phyloP scores from a whole-genome alignment of 2,329 filamentous ascomycete species.

The Elsinoe batatas region DNA sequence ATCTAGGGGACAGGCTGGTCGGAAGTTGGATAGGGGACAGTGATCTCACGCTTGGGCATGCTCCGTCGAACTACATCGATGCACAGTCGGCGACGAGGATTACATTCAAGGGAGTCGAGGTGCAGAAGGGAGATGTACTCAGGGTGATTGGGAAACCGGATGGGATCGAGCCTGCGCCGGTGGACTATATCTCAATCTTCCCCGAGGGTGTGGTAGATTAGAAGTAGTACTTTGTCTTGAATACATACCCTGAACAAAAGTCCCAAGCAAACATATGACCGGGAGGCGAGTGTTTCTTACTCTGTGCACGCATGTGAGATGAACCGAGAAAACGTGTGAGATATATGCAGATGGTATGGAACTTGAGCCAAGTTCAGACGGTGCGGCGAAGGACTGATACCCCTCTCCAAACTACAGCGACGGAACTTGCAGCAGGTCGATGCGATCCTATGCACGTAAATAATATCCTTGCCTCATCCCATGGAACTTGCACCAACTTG shows the following conservation, averaged over 20 bases:
- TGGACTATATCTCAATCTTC: conserved; percentile 58
- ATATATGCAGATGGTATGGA: no score
- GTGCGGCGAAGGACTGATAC: no score
- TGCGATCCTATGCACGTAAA: no score
- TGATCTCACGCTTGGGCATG: conserved; percentile 51
- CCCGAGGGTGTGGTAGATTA: conserved; percentile 50
- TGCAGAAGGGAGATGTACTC: conserved; percentile 44
- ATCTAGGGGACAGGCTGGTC: conserved; percentile 43
- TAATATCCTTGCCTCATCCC: no score
- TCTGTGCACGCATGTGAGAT: no score
- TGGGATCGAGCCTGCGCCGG: conserved; percentile 52
- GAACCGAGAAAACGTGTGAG: no score
- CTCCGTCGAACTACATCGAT: conserved; percentile 49
- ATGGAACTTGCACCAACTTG: no score
- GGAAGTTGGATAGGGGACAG: conserved; percentile 43
- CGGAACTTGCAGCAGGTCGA: no score
- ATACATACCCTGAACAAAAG: background rate
- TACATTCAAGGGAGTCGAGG: conserved; percentile 44
- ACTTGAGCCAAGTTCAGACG: no score
- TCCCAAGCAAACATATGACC: no score
- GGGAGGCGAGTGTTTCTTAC: no score
- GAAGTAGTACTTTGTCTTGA: background rate
- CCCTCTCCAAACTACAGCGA: no score
- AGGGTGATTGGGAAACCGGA: conserved; percentile 49
- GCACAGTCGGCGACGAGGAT: conserved; percentile 55